phyloP scores from a whole-genome alignment of 192 early-diverging fungal species.

The Coemansia sp. region DNA sequence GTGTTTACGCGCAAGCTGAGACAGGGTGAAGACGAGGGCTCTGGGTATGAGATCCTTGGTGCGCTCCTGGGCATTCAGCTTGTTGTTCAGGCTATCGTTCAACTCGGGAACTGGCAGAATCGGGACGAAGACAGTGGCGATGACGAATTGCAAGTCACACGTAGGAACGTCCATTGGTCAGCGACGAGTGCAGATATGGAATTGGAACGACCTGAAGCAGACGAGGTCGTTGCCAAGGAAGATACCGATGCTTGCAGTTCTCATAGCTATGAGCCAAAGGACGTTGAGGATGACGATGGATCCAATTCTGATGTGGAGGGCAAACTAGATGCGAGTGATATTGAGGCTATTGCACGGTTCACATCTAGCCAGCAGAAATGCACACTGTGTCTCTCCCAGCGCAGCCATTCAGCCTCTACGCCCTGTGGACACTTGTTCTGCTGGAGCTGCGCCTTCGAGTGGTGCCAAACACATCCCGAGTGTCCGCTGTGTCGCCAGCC shows the following conservation, averaged over 20 bases:
- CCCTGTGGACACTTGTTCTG: constrained; percentile 96
- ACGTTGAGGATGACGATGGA: neutral
- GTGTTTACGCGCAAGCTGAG: constrained; percentile 76
- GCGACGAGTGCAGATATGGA: neutral
- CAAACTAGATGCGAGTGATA: neutral
- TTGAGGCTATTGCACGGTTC: constrained; percentile 33
- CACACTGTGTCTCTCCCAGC: constrained; percentile 79
- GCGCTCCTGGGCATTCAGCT: constrained; percentile 76
- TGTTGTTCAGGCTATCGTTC: constrained; percentile 57
- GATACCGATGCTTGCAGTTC: neutral
- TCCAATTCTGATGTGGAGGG: neutral
- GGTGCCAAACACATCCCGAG: constrained; percentile 90
- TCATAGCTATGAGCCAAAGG: neutral
- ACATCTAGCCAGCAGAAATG: constrained; percentile 65
- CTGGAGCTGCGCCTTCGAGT: constrained; percentile 91
- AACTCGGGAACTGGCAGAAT: constrained; percentile 27
- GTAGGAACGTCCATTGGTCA: constrained; percentile 3
- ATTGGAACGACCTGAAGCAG: neutral
- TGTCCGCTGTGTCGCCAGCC: constrained; percentile 92
- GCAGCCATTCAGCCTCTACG: constrained; percentile 76
- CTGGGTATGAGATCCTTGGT: constrained; percentile 85
- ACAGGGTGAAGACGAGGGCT: constrained; percentile 63
- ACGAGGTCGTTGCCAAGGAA: neutral
- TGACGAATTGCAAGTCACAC: neutral
- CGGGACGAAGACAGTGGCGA: constrained; percentile 23